A percentile compares a stretch with the other conserved stretches of the same genome.
phyloP scores from a whole-genome alignment of 768 basidiomycete species.

The Suillus plorans region DNA sequence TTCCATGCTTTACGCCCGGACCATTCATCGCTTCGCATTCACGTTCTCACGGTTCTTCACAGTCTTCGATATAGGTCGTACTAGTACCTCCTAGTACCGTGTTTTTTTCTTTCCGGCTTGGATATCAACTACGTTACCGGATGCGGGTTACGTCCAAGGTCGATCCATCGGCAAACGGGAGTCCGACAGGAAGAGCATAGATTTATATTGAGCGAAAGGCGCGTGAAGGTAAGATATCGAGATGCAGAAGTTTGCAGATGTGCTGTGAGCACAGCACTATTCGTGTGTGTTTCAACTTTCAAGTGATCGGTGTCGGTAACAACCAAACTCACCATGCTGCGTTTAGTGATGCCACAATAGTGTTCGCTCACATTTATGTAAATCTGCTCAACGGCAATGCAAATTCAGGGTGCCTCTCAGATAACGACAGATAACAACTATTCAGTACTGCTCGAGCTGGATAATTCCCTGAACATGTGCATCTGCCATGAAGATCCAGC shows the following conservation, averaged over 20 bases:
- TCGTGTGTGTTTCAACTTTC: neutral
- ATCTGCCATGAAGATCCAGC: neutral
- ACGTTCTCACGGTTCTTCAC: conserved; percentile 1
- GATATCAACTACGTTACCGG: conserved; percentile 36
- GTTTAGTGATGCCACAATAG: neutral
- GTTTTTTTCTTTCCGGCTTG: conserved; percentile 33
- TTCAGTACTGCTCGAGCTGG: neutral
- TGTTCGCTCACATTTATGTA: neutral
- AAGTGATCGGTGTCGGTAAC: neutral
- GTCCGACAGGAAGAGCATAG: conserved; percentile 61
- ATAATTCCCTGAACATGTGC: neutral
- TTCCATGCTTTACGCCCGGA: conserved; percentile 45
- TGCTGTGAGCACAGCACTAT: conserved; percentile 18
- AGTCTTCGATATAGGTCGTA: conserved; percentile 14
- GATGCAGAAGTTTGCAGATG: conserved; percentile 22
- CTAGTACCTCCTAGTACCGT: conserved; percentile 29
- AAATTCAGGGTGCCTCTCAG: neutral
- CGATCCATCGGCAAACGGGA: conserved; percentile 56
- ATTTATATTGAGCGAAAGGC: conserved; percentile 33
- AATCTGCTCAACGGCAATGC: neutral
- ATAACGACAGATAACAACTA: neutral
- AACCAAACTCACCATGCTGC: neutral
- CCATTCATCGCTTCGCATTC: conserved; percentile 49
- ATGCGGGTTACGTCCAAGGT: conserved; percentile 43
- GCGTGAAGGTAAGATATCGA: conserved; percentile 15